Evolutionary conservation across 2,329 filamentous ascomycete species (phyloP), one percentile per base, ranked within the genome.

Genomic region (Ophiocordyceps camponoti-leonardi): DNA sequence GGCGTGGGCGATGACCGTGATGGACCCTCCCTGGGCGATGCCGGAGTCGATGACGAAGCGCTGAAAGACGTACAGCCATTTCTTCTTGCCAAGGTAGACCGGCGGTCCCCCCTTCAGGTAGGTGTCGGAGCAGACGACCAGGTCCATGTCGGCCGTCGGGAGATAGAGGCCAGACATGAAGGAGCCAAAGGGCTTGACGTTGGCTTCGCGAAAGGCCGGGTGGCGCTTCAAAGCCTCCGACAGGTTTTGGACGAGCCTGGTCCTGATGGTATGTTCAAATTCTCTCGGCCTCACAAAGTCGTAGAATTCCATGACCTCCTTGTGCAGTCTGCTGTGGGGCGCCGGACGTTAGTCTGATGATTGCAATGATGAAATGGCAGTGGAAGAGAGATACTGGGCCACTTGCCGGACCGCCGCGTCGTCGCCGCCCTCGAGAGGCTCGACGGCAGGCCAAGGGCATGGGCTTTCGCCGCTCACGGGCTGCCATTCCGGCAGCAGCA

Each of bases 301-400:
- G 59, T 88, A 93, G 58, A 95, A 96, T 54, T 93, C 85, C 28
- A 83, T 67, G 41, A 96, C 80, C 61, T 98, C 92, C 56, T 87
- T 86, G 61, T 96, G 87, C 23, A 98, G 67, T 61, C 85, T 87
- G 12, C n/a, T 11, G 20, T 11, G 14, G 12, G n/a, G n/a, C n/a
- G 4, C 12, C 19, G 16, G 6, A n/a, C 13, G 3, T 14, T 10
- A 16, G 11, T 11, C 19, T 20, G n/a, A n/a, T n/a, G n/a, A n/a
- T n/a, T n/a, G n/a, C n/a, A 31, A 11, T n/a, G 8, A 2, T 3
- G 2, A 26, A 18, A n/a, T 13, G 2, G 7, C n/a, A 16, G 18
- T n/a, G n/a, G 4, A 47, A 39, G 26, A 14, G 41, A 30, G 2
- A 28, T n/a, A n/a, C n/a, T n/a, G n/a, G 33, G 26, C n/a, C 3